Evolutionary conservation across 345 rosid species (phyloP).

Genomic region (Rhodamnia argentea): DNA sequence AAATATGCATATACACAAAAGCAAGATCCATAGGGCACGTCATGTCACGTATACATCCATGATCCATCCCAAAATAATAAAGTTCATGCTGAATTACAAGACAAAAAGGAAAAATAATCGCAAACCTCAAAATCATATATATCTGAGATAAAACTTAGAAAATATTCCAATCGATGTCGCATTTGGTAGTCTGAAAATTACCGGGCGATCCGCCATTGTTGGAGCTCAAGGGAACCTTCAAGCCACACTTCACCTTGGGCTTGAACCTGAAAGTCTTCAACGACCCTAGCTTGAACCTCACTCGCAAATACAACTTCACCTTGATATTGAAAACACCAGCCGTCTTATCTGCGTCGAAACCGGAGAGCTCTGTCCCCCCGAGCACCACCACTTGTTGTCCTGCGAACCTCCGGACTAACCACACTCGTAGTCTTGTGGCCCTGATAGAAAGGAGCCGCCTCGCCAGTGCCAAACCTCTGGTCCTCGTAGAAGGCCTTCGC

Average conservation of each 20-base stretch:
- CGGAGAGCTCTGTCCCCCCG: conserved; percentile 6
- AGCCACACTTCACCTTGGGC: conserved; percentile 50
- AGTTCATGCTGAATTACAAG: not conserved
- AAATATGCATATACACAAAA: not conserved
- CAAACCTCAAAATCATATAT: not conserved
- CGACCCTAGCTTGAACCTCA: conserved; percentile 54
- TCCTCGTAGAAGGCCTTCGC: conserved; percentile 33
- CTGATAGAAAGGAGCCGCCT: conserved; percentile 49
- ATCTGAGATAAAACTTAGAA: not conserved
- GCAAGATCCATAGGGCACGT: not conserved
- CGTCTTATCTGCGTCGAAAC: conserved; percentile 22
- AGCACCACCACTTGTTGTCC: conserved; percentile 26
- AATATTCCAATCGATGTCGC: conserved; percentile 23
- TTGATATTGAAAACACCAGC: conserved; percentile 37
- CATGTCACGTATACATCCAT: not conserved
- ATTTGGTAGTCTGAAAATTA: conserved; percentile 18
- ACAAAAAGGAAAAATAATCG: not conserved
- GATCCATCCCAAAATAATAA: not conserved
- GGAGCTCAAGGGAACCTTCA: conserved; percentile 40
- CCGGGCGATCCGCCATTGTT: conserved; percentile 9
- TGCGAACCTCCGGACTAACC: conserved; percentile 23
- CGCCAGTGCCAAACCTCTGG: conserved; percentile 17
- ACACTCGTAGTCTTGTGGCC: conserved; percentile 68
- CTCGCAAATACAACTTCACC: conserved; percentile 40
- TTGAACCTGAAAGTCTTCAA: conserved; percentile 32